phyloP scores from a whole-genome alignment of 495 filamentous ascomycete genomes.

The Tricharina praecox region DNA sequence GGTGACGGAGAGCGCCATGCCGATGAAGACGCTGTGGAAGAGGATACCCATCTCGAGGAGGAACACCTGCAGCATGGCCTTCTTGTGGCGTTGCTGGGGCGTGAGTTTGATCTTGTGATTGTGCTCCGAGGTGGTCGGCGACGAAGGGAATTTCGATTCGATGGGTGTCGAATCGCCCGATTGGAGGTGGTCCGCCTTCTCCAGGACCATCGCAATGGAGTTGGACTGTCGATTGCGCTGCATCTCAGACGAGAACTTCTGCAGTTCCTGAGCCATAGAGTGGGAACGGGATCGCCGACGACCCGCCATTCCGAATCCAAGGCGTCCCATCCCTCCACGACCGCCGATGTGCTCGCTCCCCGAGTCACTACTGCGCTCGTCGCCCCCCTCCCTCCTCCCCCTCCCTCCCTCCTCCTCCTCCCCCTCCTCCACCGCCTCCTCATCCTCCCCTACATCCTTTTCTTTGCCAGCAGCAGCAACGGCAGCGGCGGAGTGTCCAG shows the following conservation, averaged over 20 bases:
- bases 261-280: slow-evolving; percentile 17
- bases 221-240: not conserved
- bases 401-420: not conserved
- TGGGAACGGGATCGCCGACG: slow-evolving; percentile 20
- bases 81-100: slow-evolving; percentile 32
- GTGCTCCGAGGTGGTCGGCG: not conserved
- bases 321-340: slow-evolving; percentile 17
- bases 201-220: not conserved
- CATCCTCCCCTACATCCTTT: slow-evolving; percentile 1
- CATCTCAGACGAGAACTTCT: slow-evolving; percentile 7
- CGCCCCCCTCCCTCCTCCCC: not conserved
- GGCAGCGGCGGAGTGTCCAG: slow-evolving; percentile 14
- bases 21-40: slow-evolving; percentile 76
- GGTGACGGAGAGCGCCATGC: slow-evolving; percentile 50
- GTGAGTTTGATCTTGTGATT: slow-evolving; percentile 8
- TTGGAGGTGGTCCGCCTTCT: not conserved
- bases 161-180: not conserved
- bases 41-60: slow-evolving; percentile 73
- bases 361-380: slow-evolving; percentile 5
- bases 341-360: slow-evolving; percentile 25
- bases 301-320: slow-evolving; percentile 26
- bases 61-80: slow-evolving; percentile 58
- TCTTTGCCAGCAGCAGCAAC: slow-evolving; percentile 15
- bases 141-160: not conserved
- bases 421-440: not conserved